Base-by-base conservation (phyloP, 2,329 filamentous ascomycete species). In the Colletotrichum simmondsii region DNA sequence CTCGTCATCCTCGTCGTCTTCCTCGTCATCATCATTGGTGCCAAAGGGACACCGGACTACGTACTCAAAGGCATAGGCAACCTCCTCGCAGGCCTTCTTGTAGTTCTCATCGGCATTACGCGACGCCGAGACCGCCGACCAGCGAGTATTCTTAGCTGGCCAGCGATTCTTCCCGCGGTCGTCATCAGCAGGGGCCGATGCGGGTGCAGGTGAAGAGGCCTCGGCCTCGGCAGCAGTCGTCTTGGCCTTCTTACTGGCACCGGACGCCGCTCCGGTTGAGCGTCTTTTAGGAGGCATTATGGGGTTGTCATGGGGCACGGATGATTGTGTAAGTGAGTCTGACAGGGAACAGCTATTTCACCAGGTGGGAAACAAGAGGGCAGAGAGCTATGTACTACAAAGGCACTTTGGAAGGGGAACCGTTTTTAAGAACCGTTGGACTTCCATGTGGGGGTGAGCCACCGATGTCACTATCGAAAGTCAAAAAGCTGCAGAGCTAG, bases 51-150 rank as follows among this genome's bases (percentile, higher is more conserved):
- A 83, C 30, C 79, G 76, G 63, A 77, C 80, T 14, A 78, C 69
- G 71, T 73, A 81, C 54, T 76, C 68, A 63, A 80, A 81, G 16
- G 77, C 77, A 68, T 77, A 75, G 19, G 76, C 66, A 12, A 77
- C 74, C 49, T 81, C 75, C 57, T 77, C 74, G 65, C 75, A 78
- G 5, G 57, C 68, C 1, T 62, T 74, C 61, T 78, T 76, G 65
- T 81, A 82, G 19, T 77, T 74, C 5, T 65, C 67, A 32, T 82
- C 81, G 19, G 78, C 76, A 69, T 83, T 83, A 37, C 76, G 79
- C 5, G 83, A 83, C 30, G 68, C 81, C 6, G 81, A 84, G 12
- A 82, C 75, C 8, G 63, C 70, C 3, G 80, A 74, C 80, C 81
- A 83, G 62, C 79, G 79, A 22, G 75, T 73, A 69, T 74, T 77